These are phyloP conservation scores for Penicillium malachiteum DNA, from an alignment of 495 filamentous ascomycete genomes.

Conservation along the genomic window DNA sequence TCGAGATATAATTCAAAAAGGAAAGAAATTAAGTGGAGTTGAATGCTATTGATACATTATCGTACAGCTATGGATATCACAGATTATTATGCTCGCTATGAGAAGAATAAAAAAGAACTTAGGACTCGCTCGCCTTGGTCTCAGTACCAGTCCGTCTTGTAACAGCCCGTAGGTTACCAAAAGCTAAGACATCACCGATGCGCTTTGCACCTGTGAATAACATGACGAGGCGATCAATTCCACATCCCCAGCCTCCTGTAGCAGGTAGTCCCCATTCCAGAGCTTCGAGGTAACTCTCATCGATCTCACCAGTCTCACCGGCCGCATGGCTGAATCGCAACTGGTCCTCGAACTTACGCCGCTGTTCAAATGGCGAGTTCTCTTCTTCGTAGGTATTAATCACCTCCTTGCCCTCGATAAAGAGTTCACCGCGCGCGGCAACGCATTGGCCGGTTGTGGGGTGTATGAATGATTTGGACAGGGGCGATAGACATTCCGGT, in stretches of 20 bases:
- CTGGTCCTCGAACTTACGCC: conserved; percentile 75
- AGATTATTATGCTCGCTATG: conserved; percentile 1
- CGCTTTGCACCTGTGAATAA: conserved; percentile 70
- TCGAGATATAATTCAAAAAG: neutral
- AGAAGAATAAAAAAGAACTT: neutral
- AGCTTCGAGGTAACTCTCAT: conserved; percentile 81
- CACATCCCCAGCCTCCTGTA: conserved; percentile 95
- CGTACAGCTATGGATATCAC: no score
- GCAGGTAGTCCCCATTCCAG: conserved; percentile 86
- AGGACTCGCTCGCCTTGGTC: neutral
- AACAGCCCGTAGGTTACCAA: conserved; percentile 71
- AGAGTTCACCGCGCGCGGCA: conserved; percentile 84
- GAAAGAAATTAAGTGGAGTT: neutral
- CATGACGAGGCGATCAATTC: conserved; percentile 88
- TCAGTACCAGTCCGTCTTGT: conserved; percentile 19
- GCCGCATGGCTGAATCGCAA: conserved; percentile 39
- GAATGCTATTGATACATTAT: conserved; percentile 4
- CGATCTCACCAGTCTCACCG: conserved; percentile 51
- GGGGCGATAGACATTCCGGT: conserved; percentile 85
- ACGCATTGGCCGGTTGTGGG: conserved; percentile 63
- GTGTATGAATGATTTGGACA: conserved; percentile 77
- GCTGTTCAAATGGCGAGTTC: conserved; percentile 85
- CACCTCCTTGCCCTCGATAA: conserved; percentile 74
- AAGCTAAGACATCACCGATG: conserved; percentile 81
- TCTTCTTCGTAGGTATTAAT: conserved; percentile 98